Conservation (phyloP, 768 basidiomycete genomes). For the Suillus americanus region DNA sequence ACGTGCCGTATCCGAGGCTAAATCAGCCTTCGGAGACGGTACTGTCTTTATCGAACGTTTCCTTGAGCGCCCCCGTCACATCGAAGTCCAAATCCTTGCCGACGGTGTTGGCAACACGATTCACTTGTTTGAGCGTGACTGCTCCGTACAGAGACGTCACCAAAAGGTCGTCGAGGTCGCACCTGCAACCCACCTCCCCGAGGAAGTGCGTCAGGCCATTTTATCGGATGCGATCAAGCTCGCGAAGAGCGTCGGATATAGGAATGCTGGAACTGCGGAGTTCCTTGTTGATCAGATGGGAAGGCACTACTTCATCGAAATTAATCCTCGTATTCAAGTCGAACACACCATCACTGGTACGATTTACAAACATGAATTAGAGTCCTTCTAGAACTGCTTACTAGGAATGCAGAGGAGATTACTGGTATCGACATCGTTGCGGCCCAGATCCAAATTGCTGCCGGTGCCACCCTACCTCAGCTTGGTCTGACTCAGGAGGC, state of each 20-base stretch:
- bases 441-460: slow-evolving; percentile 99
- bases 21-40: slow-evolving; percentile 95
- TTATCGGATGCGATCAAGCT: slow-evolving; percentile 90
- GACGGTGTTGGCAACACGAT: slow-evolving; percentile 92
- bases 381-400: slow-evolving; percentile 2
- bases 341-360: slow-evolving; percentile 98
- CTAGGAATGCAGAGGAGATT: slow-evolving; percentile 78
- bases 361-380: slow-evolving; percentile 16
- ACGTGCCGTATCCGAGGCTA: slow-evolving; percentile 93
- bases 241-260: slow-evolving; percentile 89
- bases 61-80: slow-evolving; percentile 94
- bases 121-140: slow-evolving; percentile 98
- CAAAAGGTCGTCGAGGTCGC: slow-evolving; percentile 99
- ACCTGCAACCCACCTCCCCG: slow-evolving; percentile 90
- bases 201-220: slow-evolving; percentile 88
- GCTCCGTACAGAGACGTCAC: slow-evolving; percentile 96
- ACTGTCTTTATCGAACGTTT: slow-evolving; percentile 99
- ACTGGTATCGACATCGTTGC: slow-evolving; percentile 99
- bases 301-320: slow-evolving; percentile 98
- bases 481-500: slow-evolving; percentile 95
- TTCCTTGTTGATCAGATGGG: slow-evolving; percentile 97
- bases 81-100: slow-evolving; percentile 94
- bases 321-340: slow-evolving; percentile 99
- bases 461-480: slow-evolving; percentile 92
- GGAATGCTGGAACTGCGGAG: slow-evolving; percentile 97